Percentiles rank a stretch among this genome's conserved stretches.
Evolutionary conservation across 2,329 filamentous ascomycete genomes (phyloP).

Genomic region (Fusarium poae): DNA sequence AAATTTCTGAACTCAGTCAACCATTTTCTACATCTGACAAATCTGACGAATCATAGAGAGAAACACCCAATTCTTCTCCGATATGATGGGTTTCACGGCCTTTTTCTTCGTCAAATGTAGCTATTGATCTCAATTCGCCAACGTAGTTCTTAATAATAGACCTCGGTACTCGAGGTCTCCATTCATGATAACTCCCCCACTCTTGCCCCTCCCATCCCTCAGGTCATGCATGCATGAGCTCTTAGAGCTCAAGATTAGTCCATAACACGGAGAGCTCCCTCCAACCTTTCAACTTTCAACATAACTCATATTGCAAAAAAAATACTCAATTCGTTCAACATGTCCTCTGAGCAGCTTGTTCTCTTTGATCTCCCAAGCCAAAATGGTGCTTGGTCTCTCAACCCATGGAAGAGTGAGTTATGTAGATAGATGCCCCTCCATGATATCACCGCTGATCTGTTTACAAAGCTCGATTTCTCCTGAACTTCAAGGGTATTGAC

Average conservation of each 20-base stretch:
- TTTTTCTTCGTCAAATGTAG: not conserved
- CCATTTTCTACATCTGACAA: not conserved
- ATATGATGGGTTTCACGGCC: not conserved
- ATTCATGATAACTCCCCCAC: constrained; percentile 27
- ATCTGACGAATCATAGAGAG: too few species aligned
- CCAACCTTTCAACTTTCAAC: not conserved
- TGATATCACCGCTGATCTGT: constrained; percentile 13
- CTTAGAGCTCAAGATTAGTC: constrained; percentile 1
- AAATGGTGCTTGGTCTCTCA: constrained; percentile 71
- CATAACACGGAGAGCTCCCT: not conserved
- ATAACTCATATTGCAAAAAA: fast-evolving
- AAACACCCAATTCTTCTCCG: not conserved
- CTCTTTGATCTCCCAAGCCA: constrained; percentile 74
- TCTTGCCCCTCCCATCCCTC: constrained; percentile 35
- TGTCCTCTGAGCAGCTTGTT: constrained; percentile 58
- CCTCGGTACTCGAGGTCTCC: not conserved
- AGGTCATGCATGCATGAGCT: constrained; percentile 27
- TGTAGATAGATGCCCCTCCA: not conserved
- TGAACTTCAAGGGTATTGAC: constrained; percentile 76
- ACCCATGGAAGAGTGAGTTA: constrained; percentile 76
- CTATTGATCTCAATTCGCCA: constrained; percentile 8
- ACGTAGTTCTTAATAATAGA: not conserved
- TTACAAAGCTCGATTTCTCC: constrained; percentile 67
- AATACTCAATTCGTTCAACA: constrained; percentile 29
- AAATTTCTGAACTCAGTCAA: not conserved